phyloP scores from a whole-genome alignment of 257 asterid species.

The Apocynum venetum region DNA sequence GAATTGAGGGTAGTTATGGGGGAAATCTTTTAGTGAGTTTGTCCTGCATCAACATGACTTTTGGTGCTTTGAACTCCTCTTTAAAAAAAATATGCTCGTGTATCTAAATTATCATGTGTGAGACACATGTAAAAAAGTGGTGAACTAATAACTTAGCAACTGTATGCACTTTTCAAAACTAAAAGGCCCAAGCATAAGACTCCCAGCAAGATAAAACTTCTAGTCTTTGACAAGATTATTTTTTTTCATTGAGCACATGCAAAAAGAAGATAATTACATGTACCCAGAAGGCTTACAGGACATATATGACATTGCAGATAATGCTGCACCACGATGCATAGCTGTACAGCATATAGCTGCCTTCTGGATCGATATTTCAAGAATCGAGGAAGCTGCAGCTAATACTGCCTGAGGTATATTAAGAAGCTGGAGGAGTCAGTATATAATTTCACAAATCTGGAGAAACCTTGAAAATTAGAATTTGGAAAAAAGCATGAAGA shows the following conservation, averaged over 20 bases:
- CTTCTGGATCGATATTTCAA: conserved; percentile 77
- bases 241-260: neutral
- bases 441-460: neutral
- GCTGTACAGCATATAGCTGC: conserved; percentile 91
- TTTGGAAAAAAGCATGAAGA: neutral
- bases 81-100: neutral
- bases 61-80: neutral
- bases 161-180: neutral
- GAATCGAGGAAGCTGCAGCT: conserved; percentile 70
- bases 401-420: conserved; percentile 60
- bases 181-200: neutral
- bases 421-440: neutral
- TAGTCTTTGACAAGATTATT: neutral
- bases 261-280: conserved; percentile 5
- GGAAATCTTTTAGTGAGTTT: neutral
- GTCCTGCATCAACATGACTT: neutral
- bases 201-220: neutral
- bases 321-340: conserved; percentile 92
- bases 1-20: neutral
- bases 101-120: neutral
- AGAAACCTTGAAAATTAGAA: neutral
- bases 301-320: conserved; percentile 85
- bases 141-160: neutral
- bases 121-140: neutral
- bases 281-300: conserved; percentile 49